These are phyloP conservation scores for Neurospora sp. DNA, from an alignment of 2,329 filamentous ascomycete species.

Conservation along the genomic window DNA sequence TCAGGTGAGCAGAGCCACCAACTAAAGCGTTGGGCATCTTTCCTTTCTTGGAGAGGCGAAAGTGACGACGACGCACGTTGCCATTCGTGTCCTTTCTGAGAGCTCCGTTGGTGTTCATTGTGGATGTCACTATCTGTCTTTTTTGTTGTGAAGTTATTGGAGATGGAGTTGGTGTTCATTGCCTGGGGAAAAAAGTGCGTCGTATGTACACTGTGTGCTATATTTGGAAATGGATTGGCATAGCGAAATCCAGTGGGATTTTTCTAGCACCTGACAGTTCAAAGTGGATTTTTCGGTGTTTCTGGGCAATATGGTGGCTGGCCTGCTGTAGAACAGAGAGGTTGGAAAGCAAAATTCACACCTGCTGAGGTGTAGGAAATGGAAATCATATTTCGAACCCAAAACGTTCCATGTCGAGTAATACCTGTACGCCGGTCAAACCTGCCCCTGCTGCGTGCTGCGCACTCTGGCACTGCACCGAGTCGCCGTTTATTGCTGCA, in stretches of 20 bases:
- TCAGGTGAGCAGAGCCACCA: not conserved
- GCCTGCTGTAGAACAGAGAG: not conserved
- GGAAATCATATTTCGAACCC: not conserved
- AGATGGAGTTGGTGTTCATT: not conserved
- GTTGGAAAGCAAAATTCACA: not conserved
- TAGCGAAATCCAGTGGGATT: not conserved
- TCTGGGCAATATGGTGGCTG: not conserved
- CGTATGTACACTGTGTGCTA: not conserved
- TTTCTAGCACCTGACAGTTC: not conserved
- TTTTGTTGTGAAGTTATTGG: not conserved
- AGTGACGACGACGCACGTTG: not conserved
- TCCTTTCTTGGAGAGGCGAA: not conserved
- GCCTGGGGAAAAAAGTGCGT: not conserved
- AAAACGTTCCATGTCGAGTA: no score
- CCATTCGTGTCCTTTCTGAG: not conserved
- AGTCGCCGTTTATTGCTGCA: not conserved
- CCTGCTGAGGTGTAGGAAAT: not conserved
- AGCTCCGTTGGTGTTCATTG: not conserved
- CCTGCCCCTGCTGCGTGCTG: not conserved
- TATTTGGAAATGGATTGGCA: not conserved
- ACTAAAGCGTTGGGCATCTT: not conserved
- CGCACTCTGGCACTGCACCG: not conserved
- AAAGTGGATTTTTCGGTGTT: not conserved
- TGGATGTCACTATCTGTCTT: not conserved
- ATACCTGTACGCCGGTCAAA: not conserved